Evolutionary conservation across 495 filamentous ascomycete genomes (phyloP), one percentile per base, ranked within the genome.

Genomic region (Xylaria palmicola): DNA sequence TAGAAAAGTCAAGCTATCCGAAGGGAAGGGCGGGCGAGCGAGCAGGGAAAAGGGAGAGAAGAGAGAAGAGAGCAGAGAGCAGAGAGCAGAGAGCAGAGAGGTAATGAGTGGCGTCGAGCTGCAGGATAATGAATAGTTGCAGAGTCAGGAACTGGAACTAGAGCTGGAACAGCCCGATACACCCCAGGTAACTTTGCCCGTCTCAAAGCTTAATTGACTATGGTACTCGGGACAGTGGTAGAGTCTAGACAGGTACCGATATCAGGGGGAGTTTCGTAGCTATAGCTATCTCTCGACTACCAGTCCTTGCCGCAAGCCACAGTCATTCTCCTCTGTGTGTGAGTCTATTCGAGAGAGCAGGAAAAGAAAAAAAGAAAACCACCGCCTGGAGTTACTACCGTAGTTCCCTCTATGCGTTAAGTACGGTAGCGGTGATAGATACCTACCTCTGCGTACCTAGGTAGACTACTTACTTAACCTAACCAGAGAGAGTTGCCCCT

Each of bases 181-280:
- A 56, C 32, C 39, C 20, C 53, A 32, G n/a, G n/a, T n/a, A n/a
- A n/a, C 26, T 56, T 34, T 44, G 53, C 53, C n/a, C 53, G 26
- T 56, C 26, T 17, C 39, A 22, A 30, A 44, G 34, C 36, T 13
- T 55, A 27, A 29, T 55, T 27, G 34, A 55, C 36, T 4, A 7
- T n/a, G 17, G 17, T 9, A 51, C 19, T 44, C 27, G 44, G 53
- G 53, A n/a, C n/a, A n/a, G n/a, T n/a, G 53, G 53, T 56, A 44
- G 44, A 43, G 15, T 40, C n/a, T n/a, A n/a, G n/a, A n/a, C n/a
- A n/a, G n/a, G n/a, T n/a, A n/a, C n/a, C n/a, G n/a, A n/a, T n/a
- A n/a, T n/a, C n/a, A n/a, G n/a, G n/a, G n/a, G n/a, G n/a, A n/a
- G n/a, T n/a, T n/a, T n/a, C n/a, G n/a, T n/a, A n/a, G n/a, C n/a